Evolutionary conservation across 306 rosid genomes (phyloP).

Genomic region (Carpinus viminea): DNA sequence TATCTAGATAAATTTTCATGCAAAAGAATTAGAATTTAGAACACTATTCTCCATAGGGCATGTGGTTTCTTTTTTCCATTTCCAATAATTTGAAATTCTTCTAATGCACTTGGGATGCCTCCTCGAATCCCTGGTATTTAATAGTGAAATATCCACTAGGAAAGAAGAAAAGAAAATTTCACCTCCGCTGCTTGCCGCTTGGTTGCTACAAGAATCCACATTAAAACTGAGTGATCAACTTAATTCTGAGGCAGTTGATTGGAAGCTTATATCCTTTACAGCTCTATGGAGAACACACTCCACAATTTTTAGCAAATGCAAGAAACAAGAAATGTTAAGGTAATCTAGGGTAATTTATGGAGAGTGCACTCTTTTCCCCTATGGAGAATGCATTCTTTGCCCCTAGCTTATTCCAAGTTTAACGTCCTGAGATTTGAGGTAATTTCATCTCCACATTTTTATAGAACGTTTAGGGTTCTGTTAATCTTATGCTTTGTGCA

Average conservation of each 20-base stretch:
- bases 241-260: background rate
- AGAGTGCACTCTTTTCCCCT: no score
- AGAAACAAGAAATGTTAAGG: no score
- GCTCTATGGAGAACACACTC: background rate
- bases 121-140: background rate
- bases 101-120: background rate
- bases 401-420: background rate
- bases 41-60: background rate
- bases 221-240: no score
- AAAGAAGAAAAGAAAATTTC: no score
- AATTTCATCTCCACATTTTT: background rate
- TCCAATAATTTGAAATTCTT: no score
- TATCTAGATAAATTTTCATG: background rate
- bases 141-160: background rate
- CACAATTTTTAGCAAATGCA: background rate
- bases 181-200: background rate
- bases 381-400: background rate
- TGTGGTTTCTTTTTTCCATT: background rate
- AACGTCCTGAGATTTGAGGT: background rate
- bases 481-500: background rate
- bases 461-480: background rate
- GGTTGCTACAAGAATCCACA: background rate
- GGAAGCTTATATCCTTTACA: background rate
- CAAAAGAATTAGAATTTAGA: background rate
- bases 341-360: no score